Conservation (phyloP, 495 filamentous ascomycete genomes). For the Penicillium turbatum region DNA sequence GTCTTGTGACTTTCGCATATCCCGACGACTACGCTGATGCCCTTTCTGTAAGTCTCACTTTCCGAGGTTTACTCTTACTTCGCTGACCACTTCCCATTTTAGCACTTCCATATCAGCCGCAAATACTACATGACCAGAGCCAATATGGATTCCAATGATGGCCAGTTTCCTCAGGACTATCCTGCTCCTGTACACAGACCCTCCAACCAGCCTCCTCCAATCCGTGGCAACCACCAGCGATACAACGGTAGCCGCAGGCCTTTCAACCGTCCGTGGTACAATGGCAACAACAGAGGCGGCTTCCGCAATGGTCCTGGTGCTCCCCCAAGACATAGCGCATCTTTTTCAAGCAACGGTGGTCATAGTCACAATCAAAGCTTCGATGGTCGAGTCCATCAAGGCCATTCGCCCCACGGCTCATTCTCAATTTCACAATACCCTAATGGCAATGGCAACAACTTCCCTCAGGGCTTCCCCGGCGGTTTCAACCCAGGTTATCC, state of each 20-base stretch:
- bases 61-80: not conserved
- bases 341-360: not conserved
- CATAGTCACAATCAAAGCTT: not conserved
- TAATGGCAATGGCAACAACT: not conserved
- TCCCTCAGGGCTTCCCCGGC: not conserved
- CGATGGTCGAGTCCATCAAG: not conserved
- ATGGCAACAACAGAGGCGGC: not conserved
- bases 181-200: not conserved
- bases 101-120: not conserved
- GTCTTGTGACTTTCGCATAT: not conserved
- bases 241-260: not conserved
- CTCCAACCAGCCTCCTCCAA: not conserved
- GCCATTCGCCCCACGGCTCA: not conserved
- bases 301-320: not conserved
- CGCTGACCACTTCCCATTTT: not conserved
- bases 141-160: not conserved
- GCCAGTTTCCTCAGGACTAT: not conserved
- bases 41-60: not conserved
- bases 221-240: not conserved
- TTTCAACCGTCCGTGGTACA: not conserved
- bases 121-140: not conserved
- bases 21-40: constrained; percentile 1
- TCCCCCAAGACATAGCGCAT: not conserved
- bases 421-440: not conserved
- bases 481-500: constrained; percentile 3